Evolutionary conservation across 495 filamentous ascomycete species (phyloP), one percentile per base, ranked within the genome.

Genomic region (Lineolata rhizophorae): DNA sequence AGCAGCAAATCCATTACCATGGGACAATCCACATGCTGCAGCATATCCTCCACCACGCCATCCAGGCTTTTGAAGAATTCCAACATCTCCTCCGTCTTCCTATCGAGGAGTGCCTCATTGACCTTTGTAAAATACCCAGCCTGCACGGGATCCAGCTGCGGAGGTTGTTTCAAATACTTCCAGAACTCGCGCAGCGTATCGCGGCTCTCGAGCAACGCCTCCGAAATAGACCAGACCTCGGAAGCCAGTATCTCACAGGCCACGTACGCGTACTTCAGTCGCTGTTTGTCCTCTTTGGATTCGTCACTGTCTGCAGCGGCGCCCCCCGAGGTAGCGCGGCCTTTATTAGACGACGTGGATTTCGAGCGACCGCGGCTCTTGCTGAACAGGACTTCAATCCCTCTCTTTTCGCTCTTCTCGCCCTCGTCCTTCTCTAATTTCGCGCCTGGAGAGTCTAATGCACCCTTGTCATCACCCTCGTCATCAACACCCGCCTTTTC

Each of bases 81-180:
- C 27, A 99, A 54, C 82, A 94, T 95, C 38, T 93, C 84, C 39
- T 83, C 76, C 19, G 90, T 94, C 64, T 95, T 95, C 53, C 83
- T 90, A 51, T 94, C 90, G 33, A 99, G 71, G 12, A 99, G 55
- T 2, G 82, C 72, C 50, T 99, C 87, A 54, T 94, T 95, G 41
- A 99, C 81, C 48, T 95, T 99, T 11, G 87, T 95, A 49, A 99
- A 99, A 42, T 95, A 95, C 40, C 84, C 82, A 4, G 87, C 87
- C 54, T 93, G 84, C 2, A 92, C 60, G 16, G 83, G 73, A 48
- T 95, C 85, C 31, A 99, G 62, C 11, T 84, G 80, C 13, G 79
- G 55, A 3, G 75, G 58, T 14, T 71, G 65, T 43, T 77, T 76
- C 31, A 95, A 49, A 50, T 91, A 99, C 10, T 71, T 58, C 87